Conservation (phyloP, 2,329 filamentous ascomycete species). For the Albophoma yamanashiensis region DNA sequence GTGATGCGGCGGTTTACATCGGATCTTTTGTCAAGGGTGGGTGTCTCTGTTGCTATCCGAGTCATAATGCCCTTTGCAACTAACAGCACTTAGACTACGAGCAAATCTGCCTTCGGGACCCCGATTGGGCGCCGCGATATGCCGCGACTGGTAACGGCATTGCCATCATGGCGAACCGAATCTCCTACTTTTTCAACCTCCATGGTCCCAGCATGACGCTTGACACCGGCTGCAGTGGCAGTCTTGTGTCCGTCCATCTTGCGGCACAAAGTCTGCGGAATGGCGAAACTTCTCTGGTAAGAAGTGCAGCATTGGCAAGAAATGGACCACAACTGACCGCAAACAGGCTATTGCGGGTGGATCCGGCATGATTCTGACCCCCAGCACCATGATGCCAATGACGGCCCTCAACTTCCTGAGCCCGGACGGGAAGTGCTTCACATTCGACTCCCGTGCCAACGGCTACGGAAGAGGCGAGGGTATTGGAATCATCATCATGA, state of each 20-base stretch:
- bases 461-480: constrained; percentile 59
- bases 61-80: not conserved
- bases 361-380: constrained; percentile 41
- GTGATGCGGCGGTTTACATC: constrained; percentile 36
- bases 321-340: not conserved
- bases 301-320: not conserved
- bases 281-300: constrained; percentile 31
- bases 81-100: constrained; percentile 30
- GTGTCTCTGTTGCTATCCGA: not conserved
- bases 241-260: constrained; percentile 41
- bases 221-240: constrained; percentile 49
- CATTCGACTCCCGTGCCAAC: constrained; percentile 47
- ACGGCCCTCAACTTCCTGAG: constrained; percentile 42
- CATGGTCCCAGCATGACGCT: constrained; percentile 45
- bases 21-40: constrained; percentile 40
- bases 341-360: constrained; percentile 36
- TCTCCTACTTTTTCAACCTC: constrained; percentile 45
- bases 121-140: constrained; percentile 38
- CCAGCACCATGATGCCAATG: constrained; percentile 46
- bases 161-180: constrained; percentile 43
- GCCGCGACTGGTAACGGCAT: constrained; percentile 42
- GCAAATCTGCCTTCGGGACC: constrained; percentile 36
- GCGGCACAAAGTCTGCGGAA: constrained; percentile 37
- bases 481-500: constrained; percentile 47
- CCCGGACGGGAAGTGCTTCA: constrained; percentile 37